phyloP scores from a whole-genome alignment of 1,284 basidiomycete species.

The Xanthoconium separans region DNA sequence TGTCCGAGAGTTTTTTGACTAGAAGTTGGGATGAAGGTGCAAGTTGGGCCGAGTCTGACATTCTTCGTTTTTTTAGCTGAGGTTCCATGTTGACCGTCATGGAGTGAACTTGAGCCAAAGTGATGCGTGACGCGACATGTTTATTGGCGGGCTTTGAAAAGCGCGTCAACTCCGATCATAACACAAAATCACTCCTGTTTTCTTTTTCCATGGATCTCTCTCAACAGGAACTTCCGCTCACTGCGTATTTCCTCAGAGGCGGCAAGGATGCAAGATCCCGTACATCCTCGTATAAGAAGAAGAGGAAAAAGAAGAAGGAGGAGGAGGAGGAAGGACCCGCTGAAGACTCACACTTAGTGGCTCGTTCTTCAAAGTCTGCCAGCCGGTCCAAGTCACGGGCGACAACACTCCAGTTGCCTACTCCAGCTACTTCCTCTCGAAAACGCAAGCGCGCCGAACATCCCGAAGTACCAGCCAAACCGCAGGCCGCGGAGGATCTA shows the following conservation, averaged over 20 bases:
- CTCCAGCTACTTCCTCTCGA: conserved; percentile 22
- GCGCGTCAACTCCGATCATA: conserved; percentile 42
- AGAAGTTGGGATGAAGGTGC: conserved; percentile 56
- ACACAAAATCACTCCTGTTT: not conserved
- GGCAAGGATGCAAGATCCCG: conserved; percentile 8
- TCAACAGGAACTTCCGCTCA: conserved; percentile 34
- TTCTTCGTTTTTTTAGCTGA: conserved; percentile 58
- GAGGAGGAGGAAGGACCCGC: not conserved
- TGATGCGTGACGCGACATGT: conserved; percentile 33
- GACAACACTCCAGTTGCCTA: conserved; percentile 22
- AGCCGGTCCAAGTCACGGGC: conserved; percentile 4
- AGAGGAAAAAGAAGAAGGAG: conserved; percentile 1
- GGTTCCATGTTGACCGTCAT: conserved; percentile 36
- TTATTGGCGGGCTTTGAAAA: conserved; percentile 23
- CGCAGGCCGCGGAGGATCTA: not conserved
- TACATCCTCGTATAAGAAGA: conserved; percentile 1
- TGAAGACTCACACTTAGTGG: conserved; percentile 1
- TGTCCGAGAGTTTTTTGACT: conserved; percentile 82
- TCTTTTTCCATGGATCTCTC: conserved; percentile 31
- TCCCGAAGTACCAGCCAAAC: not conserved
- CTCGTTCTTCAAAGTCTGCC: conserved; percentile 14
- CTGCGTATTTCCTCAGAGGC: conserved; percentile 23
- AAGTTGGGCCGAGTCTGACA: conserved; percentile 37
- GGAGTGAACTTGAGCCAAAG: not conserved
- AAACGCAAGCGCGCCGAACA: conserved; percentile 10